Conservation (phyloP, 2,329 filamentous ascomycete species). For the Furcasterigmium sp. region DNA sequence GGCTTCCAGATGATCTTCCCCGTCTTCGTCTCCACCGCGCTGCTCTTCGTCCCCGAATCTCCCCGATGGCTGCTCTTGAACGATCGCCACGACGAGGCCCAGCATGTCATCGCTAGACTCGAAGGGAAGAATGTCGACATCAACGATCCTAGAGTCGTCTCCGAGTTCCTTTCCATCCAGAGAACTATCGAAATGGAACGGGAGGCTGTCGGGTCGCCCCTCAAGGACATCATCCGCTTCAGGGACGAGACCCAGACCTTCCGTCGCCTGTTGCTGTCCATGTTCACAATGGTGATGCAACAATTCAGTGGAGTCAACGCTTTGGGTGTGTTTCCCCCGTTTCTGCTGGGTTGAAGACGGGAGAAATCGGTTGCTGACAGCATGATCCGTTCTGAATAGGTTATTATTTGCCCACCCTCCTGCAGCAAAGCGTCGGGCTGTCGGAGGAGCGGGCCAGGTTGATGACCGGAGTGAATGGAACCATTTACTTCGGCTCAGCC, state of each 20-base stretch:
- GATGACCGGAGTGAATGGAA: conserved; percentile 46
- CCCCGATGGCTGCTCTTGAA: conserved; percentile 48
- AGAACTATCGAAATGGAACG: conserved; percentile 28
- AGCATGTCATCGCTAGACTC: conserved; percentile 51
- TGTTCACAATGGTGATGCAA: conserved; percentile 43
- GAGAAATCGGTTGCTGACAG: no score
- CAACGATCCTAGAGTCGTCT: conserved; percentile 19
- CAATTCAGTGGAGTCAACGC: conserved; percentile 39
- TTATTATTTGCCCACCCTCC: conserved; percentile 46
- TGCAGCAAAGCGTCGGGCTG: conserved; percentile 51
- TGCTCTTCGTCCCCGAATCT: conserved; percentile 32
- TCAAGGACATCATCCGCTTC: conserved; percentile 26
- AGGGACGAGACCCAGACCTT: conserved; percentile 31
- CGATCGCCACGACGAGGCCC: conserved; percentile 50
- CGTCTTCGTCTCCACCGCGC: conserved; percentile 22
- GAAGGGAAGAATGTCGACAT: conserved; percentile 36
- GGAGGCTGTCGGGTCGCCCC: conserved; percentile 20
- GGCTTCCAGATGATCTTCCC: conserved; percentile 32
- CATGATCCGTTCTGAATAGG: no score
- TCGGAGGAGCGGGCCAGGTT: conserved; percentile 44
- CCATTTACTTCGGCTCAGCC: conserved; percentile 29
- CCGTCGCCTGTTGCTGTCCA: conserved; percentile 28
- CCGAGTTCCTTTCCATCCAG: conserved; percentile 29
- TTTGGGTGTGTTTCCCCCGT: no score
- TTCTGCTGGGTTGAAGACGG: no score